phyloP scores from a whole-genome alignment of 257 asterid genomes.

The Coffea canephora region DNA sequence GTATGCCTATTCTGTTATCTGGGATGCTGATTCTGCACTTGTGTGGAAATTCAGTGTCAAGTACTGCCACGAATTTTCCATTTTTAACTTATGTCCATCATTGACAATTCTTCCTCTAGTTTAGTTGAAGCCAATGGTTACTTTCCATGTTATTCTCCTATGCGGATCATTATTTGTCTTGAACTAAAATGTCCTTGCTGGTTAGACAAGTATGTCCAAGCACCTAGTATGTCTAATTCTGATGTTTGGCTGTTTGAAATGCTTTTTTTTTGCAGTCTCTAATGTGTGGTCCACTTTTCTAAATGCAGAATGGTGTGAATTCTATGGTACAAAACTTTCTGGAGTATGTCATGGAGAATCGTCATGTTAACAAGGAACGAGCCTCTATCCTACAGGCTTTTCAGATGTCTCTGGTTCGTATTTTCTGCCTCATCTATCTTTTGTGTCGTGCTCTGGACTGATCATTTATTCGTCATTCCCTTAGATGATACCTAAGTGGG shows the following conservation, averaged over 20 bases:
- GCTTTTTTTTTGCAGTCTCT: neutral
- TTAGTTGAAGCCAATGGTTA: neutral
- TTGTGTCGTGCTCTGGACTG: neutral
- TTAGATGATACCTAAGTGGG: neutral
- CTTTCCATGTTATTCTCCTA: neutral
- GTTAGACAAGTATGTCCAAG: neutral
- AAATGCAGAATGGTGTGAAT: slow-evolving; percentile 66
- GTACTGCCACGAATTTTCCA: neutral
- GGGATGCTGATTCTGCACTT: neutral
- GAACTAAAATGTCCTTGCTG: neutral
- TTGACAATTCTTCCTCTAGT: neutral
- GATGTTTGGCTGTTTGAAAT: neutral
- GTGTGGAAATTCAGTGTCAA: neutral
- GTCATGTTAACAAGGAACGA: slow-evolving; percentile 53
- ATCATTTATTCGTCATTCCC: neutral
- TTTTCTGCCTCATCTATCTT: slow-evolving; percentile 2
- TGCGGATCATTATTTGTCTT: neutral
- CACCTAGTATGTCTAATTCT: neutral
- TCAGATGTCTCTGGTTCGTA: slow-evolving; percentile 78
- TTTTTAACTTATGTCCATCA: neutral
- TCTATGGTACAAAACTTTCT: slow-evolving; percentile 38
- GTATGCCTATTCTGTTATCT: neutral
- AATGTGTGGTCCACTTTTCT: neutral
- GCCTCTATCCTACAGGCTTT: slow-evolving; percentile 63
- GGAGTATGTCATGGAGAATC: slow-evolving; percentile 69